Evolutionary conservation across 495 filamentous ascomycete genomes (phyloP).

Genomic region (Tetracladium setigerum): DNA sequence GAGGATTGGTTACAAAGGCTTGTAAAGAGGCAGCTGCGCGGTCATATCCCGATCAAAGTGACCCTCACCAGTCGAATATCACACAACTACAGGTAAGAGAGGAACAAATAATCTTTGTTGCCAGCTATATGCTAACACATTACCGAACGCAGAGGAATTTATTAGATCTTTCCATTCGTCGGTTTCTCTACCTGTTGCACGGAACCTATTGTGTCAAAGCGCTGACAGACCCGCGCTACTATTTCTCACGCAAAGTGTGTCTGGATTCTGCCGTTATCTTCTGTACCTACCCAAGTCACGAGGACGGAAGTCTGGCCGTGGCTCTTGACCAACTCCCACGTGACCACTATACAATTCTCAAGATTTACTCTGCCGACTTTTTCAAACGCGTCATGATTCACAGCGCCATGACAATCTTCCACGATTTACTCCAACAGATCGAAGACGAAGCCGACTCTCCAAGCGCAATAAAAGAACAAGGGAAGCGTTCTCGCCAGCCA

Average conservation of each 20-base stretch:
- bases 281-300: conserved; percentile 20
- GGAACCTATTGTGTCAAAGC: conserved; percentile 28
- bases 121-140: too few relatives aligned
- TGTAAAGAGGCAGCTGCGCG: conserved; percentile 22
- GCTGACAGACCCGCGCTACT: conserved; percentile 32
- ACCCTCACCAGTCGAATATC: too few relatives aligned
- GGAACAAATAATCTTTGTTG: too few relatives aligned
- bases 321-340: not conserved
- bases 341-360: conserved; percentile 14
- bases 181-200: conserved; percentile 49
- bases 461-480: not conserved
- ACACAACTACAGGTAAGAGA: too few relatives aligned
- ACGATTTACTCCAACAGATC: conserved; percentile 17
- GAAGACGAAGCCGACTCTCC: conserved; percentile 15
- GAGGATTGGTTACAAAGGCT: conserved; percentile 30
- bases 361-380: conserved; percentile 11
- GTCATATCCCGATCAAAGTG: too few relatives aligned
- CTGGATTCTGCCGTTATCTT: conserved; percentile 38
- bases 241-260: conserved; percentile 38
- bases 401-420: conserved; percentile 13
- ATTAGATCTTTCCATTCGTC: conserved; percentile 34
- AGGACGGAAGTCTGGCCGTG: not conserved
- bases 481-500: not conserved
- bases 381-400: conserved; percentile 20
- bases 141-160: conserved; percentile 27